These are phyloP conservation scores for Tilletia walkeri DNA, from an alignment of 1,284 basidiomycete species.

Conservation along the genomic window DNA sequence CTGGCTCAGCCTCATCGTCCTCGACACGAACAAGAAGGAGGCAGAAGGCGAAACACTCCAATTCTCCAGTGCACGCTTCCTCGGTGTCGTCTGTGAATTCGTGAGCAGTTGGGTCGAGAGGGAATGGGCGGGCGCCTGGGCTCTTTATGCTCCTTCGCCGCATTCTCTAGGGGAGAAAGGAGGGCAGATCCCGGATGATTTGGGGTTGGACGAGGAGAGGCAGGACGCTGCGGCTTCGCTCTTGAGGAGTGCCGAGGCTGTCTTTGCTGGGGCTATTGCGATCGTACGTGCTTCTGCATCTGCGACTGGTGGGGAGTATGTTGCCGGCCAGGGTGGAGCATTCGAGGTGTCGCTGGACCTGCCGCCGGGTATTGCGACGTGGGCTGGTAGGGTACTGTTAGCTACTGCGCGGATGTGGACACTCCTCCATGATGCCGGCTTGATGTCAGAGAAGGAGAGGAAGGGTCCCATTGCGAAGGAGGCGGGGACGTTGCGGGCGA, in stretches of 20 bases:
- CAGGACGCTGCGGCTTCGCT: background rate
- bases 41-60: background rate
- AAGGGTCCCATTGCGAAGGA: conserved; percentile 1
- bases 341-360: background rate
- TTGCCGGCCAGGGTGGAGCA: background rate
- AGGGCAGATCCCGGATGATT: too few species aligned
- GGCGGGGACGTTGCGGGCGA: background rate
- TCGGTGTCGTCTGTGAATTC: conserved; percentile 15
- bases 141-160: conserved; percentile 2
- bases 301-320: background rate
- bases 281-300: background rate
- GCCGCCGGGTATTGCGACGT: background rate
- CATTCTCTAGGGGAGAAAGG: background rate
- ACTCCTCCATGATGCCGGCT: conserved; percentile 6
- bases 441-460: conserved; percentile 1
- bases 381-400: background rate
- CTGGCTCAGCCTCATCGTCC: conserved; percentile 1
- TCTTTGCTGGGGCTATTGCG: background rate
- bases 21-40: background rate
- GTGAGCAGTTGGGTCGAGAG: conserved; percentile 6
- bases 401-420: conserved; percentile 1
- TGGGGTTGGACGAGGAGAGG: background rate
- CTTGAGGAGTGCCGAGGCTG: background rate
- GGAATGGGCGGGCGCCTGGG: conserved; percentile 11
- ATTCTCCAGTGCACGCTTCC: background rate